Conservation (phyloP, 768 basidiomycete genomes). For the Lentinula raphanica region DNA sequence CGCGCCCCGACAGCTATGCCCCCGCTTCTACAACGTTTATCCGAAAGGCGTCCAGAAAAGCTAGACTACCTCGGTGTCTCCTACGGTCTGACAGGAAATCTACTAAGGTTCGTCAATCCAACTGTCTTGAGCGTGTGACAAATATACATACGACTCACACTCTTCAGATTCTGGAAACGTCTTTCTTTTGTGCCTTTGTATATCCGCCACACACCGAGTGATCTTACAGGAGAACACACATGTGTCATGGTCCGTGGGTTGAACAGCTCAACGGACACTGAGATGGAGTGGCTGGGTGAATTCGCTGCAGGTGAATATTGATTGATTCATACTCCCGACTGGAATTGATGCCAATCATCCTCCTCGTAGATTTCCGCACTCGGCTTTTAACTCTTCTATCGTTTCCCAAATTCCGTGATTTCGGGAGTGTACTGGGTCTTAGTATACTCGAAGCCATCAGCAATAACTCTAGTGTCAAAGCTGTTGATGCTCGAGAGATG, state of each 20-base stretch:
- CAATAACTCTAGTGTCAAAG: constrained; percentile 41
- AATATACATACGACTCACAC: not conserved
- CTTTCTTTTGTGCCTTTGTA: constrained; percentile 89
- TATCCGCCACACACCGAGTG: constrained; percentile 87
- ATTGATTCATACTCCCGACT: not conserved
- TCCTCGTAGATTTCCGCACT: constrained; percentile 73
- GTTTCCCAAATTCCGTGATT: constrained; percentile 87
- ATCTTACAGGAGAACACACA: constrained; percentile 93
- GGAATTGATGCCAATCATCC: not conserved
- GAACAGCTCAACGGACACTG: constrained; percentile 55
- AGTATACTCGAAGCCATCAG: constrained; percentile 87
- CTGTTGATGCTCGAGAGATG: constrained; percentile 24
- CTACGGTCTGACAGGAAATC: constrained; percentile 84
- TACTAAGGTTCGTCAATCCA: constrained; percentile 64
- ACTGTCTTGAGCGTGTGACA: not conserved
- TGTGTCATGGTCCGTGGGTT: constrained; percentile 92
- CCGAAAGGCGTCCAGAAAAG: constrained; percentile 83
- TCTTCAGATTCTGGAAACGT: constrained; percentile 86
- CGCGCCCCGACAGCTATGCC: constrained; percentile 80
- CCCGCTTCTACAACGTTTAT: constrained; percentile 83
- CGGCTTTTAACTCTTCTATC: constrained; percentile 87
- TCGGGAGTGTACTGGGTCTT: constrained; percentile 80
- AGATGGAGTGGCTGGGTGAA: constrained; percentile 80
- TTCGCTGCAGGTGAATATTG: constrained; percentile 69
- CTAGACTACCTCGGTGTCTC: constrained; percentile 96